Evolutionary conservation across 2,329 filamentous ascomycete species (phyloP), one percentile per base, ranked within the genome.

Genomic region (Colletotrichum liriopes): DNA sequence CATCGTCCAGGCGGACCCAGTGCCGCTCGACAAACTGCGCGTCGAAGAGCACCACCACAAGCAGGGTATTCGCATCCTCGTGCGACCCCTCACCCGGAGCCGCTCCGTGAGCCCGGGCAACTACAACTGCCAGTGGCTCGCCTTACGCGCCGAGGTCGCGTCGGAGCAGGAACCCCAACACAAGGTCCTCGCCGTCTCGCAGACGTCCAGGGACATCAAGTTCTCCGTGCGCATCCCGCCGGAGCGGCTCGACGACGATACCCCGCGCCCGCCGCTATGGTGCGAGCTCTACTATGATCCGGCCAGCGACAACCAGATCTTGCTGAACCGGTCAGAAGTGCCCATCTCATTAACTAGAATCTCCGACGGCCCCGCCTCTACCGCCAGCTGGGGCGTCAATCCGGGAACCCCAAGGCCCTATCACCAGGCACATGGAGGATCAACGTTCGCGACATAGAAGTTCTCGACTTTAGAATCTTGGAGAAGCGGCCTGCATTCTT

Each of bases 241-340:
- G 20, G 85, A 86, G 67, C 82, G 80, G 62, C 79, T 81, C 51
- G 82, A 86, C 69, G 80, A 80, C 54, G 82, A 83, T 55, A 81
- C 79, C 11, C 78, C 81, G 9, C 81, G 86, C 20, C 87, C 87
- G 20, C 84, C 86, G 5, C 76, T 90, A n/a, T 89, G 86, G 86
- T 90, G 87, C 77, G 88, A 90, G 78, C 81, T 91, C 45, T 90
- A 90, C 75, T 90, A 90, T 75, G 87, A 90, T 78, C 88, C 89
- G 20, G 82, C 85, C 73, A 89, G 88, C 79, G 88, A 90, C 77
- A 86, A 87, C 77, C 84, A 89, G 75, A 88, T 90, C 71, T 84
- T 90, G 35, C 78, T 86, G 63, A 91, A 90, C 78, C 84, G 83
- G 69, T 89, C 88, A 20, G 86, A 90, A 47, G 82, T 86, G 2